phyloP scores from a whole-genome alignment of 2,329 filamentous ascomycete species.

The Trichophyton schoenleinii region DNA sequence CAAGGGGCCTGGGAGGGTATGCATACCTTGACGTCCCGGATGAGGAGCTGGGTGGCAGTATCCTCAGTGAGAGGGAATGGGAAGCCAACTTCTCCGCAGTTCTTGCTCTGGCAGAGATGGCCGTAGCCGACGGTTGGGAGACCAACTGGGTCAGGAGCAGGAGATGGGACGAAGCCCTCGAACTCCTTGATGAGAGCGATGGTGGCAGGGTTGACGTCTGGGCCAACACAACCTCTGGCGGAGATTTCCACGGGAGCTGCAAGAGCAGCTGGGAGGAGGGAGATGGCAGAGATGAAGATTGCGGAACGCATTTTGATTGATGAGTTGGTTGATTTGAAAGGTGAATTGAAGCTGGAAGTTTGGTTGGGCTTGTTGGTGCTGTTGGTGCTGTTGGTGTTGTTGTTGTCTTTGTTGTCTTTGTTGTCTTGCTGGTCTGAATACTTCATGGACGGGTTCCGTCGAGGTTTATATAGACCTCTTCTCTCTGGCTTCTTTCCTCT shows the following conservation, averaged over 20 bases:
- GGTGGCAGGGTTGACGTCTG: constrained; percentile 24
- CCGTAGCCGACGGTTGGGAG: constrained; percentile 41
- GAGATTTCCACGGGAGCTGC: constrained; percentile 2
- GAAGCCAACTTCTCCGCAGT: constrained; percentile 31
- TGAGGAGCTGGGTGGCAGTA: constrained; percentile 32
- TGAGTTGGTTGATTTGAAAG: constrained; percentile 13
- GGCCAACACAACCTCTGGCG: constrained; percentile 13
- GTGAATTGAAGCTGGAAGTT: neutral
- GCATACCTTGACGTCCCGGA: constrained; percentile 29
- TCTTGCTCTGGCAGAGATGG: constrained; percentile 34
- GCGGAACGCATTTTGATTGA: constrained; percentile 35
- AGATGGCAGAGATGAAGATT: constrained; percentile 32
- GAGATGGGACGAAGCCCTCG: constrained; percentile 23
- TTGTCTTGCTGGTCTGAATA: neutral
- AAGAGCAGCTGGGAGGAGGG: constrained; percentile 13
- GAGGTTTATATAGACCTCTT: constrained; percentile 1
- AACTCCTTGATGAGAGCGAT: constrained; percentile 28
- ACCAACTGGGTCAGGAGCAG: constrained; percentile 33
- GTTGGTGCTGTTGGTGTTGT: neutral
- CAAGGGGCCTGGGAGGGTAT: neutral
- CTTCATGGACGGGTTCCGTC: neutral
- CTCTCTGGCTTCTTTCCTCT: neutral
- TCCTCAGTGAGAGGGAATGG: constrained; percentile 33
- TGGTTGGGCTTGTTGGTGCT: neutral
- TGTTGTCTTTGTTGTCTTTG: neutral